Evolutionary conservation across 805 yeast genomes (phyloP), one percentile per base, ranked within the genome.

Genomic region (Candida coleopterorum): DNA sequence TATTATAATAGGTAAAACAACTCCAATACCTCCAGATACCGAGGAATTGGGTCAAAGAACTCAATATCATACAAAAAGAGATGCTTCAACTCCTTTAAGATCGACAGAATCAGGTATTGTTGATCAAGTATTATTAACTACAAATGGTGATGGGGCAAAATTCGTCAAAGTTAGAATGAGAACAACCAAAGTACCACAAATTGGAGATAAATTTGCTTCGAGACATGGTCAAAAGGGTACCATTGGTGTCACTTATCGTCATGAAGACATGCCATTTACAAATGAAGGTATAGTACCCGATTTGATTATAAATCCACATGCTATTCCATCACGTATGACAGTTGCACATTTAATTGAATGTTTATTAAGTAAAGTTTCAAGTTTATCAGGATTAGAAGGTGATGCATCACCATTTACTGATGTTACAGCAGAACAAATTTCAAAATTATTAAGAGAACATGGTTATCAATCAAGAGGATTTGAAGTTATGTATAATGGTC

Each of bases 171-270:
- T 93, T 32, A 80, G 99, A 68, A 93, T 94, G 87, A 85, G 99
- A 75, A 93, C 98, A 1, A 93, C 99, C 4, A 93, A 94, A 67
- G 75, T 90, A 32, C 99, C 99, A 9, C 99, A 93, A 67, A 90
- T 93, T 64, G 99, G 99, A 64, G 99, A 93, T 66, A 93, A 93
- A 67, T 93, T 93, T 67, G 97, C 99, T 6, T 90, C 97, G 28
- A 85, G 98, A 70, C 98, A 93, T 74, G 99, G 99, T 61, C 99
- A 93, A 68, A 93, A 93, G 71, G 99, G 99, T 82, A 93, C 98
- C 15, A 89, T 93, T 64, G 99, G 99, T 81, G 93, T 93, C 45
- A 93, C 98, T 0, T 93, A 90, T 60, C 79, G 97, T 60, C 93
- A 90, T 60, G 99, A 93, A 64, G 99, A 93, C 60, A 90, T 93